Percentiles rank a stretch among this genome's conserved stretches.
phyloP scores from a whole-genome alignment of 192 early-diverging fungal species.

The Oehlia diaphana region DNA sequence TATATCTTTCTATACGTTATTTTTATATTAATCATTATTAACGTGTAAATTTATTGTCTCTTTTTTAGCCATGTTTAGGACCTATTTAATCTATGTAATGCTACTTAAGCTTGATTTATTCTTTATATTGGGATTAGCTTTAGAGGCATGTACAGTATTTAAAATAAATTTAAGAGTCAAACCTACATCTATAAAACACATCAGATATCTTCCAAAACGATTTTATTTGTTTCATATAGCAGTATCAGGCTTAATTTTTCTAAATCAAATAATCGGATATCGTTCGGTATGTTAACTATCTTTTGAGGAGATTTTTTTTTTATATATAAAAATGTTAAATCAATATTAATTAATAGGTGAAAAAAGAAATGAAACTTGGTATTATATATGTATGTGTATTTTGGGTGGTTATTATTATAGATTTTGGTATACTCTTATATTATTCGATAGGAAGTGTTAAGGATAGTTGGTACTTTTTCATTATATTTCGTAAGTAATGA shows the following conservation, averaged over 20 bases:
- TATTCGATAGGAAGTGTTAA: constrained; percentile 1
- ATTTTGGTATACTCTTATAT: background rate
- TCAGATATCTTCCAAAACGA: background rate
- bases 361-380: background rate
- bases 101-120: constrained; percentile 84
- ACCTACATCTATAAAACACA: no score
- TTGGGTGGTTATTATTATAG: constrained; percentile 1
- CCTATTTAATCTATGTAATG: constrained; percentile 78
- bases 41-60: background rate
- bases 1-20: no score
- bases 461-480: constrained; percentile 12
- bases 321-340: background rate
- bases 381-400: background rate
- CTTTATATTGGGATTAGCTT: constrained; percentile 75
- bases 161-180: background rate
- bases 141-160: constrained; percentile 64
- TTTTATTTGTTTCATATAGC: constrained; percentile 1
- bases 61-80: constrained; percentile 53
- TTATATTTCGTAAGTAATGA: background rate
- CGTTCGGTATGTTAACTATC: constrained; percentile 7
- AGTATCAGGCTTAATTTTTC: background rate
- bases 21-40: background rate
- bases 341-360: background rate
- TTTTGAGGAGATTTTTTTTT: background rate
- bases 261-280: constrained; percentile 19